These are phyloP conservation scores for Aspergillus latus DNA, from an alignment of 2,329 filamentous ascomycete genomes.

Conservation along the genomic window DNA sequence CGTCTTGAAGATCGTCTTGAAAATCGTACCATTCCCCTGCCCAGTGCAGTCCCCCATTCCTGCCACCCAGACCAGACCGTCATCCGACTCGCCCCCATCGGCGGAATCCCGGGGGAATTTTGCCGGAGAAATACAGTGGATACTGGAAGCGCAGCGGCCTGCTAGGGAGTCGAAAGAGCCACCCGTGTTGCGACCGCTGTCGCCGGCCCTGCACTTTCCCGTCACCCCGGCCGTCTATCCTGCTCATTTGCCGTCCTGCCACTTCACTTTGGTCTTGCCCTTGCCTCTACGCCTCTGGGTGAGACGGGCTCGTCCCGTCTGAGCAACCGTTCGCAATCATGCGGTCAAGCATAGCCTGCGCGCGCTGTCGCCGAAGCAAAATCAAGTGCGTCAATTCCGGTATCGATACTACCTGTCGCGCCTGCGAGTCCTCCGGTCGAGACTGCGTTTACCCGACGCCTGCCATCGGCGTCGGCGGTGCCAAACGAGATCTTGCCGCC, in stretches of 20 bases:
- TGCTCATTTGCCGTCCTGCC: neutral
- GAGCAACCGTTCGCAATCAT: constrained; percentile 42
- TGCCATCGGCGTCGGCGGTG: constrained; percentile 36
- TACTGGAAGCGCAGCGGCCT: constrained; percentile 14
- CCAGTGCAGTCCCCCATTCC: constrained; percentile 8
- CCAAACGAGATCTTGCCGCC: constrained; percentile 40
- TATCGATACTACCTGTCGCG: constrained; percentile 70
- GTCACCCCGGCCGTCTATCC: constrained; percentile 2
- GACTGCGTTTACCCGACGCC: constrained; percentile 68
- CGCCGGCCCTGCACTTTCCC: constrained; percentile 18
- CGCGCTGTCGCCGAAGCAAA: constrained; percentile 74
- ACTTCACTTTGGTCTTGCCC: neutral
- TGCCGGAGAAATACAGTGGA: constrained; percentile 26
- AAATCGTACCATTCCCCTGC: constrained; percentile 11
- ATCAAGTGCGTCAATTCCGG: constrained; percentile 84
- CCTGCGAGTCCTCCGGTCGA: constrained; percentile 69
- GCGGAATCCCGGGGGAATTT: constrained; percentile 24
- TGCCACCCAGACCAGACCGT: constrained; percentile 11
- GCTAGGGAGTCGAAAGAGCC: constrained; percentile 7
- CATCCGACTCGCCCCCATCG: constrained; percentile 14
- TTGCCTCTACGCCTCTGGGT: constrained; percentile 6
- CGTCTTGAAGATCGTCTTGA: neutral
- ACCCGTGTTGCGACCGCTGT: constrained; percentile 18
- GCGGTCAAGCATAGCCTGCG: constrained; percentile 78
- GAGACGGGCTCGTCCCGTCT: constrained; percentile 20